A percentile compares a stretch with the other conserved stretches of the same genome.
phyloP scores from a whole-genome alignment of 257 asterid genomes.

The Nicotiana knightiana region DNA sequence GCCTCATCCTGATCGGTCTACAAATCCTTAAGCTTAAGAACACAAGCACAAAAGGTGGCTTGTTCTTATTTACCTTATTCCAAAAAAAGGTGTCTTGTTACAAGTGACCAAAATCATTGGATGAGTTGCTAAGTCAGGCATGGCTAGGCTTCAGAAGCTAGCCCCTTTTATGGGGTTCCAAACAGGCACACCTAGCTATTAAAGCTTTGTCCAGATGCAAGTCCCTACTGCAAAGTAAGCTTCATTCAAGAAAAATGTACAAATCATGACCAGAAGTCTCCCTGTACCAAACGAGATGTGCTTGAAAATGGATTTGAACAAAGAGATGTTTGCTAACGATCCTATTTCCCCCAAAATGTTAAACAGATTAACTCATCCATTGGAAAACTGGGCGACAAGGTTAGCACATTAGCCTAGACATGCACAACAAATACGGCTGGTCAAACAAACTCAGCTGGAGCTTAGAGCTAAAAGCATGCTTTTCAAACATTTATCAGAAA shows the following conservation, averaged over 20 bases:
- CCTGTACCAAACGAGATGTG: not conserved
- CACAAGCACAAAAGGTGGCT: not conserved
- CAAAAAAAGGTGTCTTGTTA: not conserved
- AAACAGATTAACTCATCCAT: not conserved
- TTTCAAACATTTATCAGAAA: not conserved
- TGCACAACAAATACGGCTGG: not conserved
- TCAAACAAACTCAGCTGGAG: not conserved
- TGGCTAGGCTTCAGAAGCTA: not conserved
- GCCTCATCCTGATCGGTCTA: not conserved
- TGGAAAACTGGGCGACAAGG: not conserved
- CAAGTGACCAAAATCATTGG: not conserved
- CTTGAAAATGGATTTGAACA: not conserved
- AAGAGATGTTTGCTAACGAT: not conserved
- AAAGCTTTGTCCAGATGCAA: not conserved
- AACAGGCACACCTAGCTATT: not conserved
- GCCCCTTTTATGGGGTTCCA: not conserved
- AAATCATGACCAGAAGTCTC: not conserved
- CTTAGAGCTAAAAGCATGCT: not conserved
- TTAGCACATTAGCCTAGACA: not conserved
- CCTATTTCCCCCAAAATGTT: not conserved
- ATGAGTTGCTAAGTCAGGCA: not conserved
- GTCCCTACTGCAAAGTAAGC: not conserved
- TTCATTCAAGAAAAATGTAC: not conserved
- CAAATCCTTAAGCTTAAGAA: not conserved
- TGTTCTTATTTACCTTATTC: not conserved